A percentile compares a stretch with the other conserved stretches of the same genome.
phyloP scores from a whole-genome alignment of 305 asterid genomes.

The Rubia tinctorum region DNA sequence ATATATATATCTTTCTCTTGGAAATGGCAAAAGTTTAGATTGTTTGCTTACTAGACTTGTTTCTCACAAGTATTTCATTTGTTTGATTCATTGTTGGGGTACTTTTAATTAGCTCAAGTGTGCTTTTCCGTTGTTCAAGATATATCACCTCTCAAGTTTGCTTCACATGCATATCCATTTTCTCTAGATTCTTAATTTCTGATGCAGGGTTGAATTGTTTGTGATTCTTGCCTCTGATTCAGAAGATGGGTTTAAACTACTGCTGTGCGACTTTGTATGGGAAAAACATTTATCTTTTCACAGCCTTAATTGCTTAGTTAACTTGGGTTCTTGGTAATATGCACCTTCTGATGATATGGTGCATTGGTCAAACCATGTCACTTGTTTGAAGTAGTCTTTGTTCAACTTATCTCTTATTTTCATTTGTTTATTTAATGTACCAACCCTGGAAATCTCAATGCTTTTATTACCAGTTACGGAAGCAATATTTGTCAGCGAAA shows the following conservation, averaged over 20 bases:
- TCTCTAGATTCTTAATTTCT: neutral
- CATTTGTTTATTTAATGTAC: conserved; percentile 10
- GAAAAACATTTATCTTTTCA: neutral
- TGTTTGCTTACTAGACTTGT: neutral
- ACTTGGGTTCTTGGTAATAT: conserved; percentile 1
- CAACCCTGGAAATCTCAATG: neutral
- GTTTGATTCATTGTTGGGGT: neutral
- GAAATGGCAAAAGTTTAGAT: neutral
- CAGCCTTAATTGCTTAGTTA: neutral
- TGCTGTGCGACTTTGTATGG: neutral
- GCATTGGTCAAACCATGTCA: neutral
- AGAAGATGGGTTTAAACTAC: neutral
- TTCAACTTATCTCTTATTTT: neutral
- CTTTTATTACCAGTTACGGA: conserved; percentile 45
- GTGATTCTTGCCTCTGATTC: neutral
- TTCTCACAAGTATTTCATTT: neutral
- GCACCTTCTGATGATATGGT: neutral
- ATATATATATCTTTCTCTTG: neutral
- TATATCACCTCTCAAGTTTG: neutral
- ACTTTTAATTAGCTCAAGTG: neutral
- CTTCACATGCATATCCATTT: neutral
- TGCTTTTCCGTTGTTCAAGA: neutral
- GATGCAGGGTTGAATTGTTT: neutral
- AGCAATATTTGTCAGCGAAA: conserved; percentile 70
- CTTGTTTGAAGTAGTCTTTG: conserved; percentile 1